Evolutionary conservation across 495 filamentous ascomycete genomes (phyloP).

Genomic region (Hypoxylon intermedium): DNA sequence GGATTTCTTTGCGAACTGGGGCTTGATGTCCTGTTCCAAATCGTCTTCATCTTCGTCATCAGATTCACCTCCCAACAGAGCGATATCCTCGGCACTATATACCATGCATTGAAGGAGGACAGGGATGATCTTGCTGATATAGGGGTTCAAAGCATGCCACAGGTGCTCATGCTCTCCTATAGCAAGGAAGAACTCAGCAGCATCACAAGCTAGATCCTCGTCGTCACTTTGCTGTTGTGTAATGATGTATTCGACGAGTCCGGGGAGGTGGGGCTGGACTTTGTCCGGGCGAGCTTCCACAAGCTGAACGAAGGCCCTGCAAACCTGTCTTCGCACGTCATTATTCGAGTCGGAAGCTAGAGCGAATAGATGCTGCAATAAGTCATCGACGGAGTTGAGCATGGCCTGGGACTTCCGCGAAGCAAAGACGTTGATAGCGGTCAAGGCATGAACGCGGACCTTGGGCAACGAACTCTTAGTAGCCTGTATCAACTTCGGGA

Average conservation of each 20-base stretch:
- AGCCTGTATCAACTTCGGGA: constrained; percentile 90
- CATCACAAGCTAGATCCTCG: constrained; percentile 89
- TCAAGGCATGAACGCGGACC: constrained; percentile 79
- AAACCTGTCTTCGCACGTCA: constrained; percentile 89
- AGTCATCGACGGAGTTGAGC: constrained; percentile 74
- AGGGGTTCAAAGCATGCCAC: constrained; percentile 73
- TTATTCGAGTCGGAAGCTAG: constrained; percentile 75
- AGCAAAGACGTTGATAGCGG: constrained; percentile 89
- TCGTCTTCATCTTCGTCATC: constrained; percentile 95
- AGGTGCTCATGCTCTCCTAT: constrained; percentile 86
- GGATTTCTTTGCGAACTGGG: constrained; percentile 81
- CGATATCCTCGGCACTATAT: constrained; percentile 91
- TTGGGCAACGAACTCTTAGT: constrained; percentile 74
- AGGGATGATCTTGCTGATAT: constrained; percentile 85
- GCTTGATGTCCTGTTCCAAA: constrained; percentile 88
- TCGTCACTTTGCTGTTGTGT: constrained; percentile 88
- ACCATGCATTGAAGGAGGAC: constrained; percentile 95
- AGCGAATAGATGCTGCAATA: constrained; percentile 81
- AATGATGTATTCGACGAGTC: constrained; percentile 91
- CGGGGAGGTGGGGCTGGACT: constrained; percentile 85
- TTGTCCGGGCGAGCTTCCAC: constrained; percentile 91
- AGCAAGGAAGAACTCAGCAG: constrained; percentile 96
- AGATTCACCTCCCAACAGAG: constrained; percentile 77
- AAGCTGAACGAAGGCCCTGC: constrained; percentile 88
- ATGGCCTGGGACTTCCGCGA: constrained; percentile 79